phyloP scores from a whole-genome alignment of 202 grass and related monocot genomes.

The Panicum hallii region DNA sequence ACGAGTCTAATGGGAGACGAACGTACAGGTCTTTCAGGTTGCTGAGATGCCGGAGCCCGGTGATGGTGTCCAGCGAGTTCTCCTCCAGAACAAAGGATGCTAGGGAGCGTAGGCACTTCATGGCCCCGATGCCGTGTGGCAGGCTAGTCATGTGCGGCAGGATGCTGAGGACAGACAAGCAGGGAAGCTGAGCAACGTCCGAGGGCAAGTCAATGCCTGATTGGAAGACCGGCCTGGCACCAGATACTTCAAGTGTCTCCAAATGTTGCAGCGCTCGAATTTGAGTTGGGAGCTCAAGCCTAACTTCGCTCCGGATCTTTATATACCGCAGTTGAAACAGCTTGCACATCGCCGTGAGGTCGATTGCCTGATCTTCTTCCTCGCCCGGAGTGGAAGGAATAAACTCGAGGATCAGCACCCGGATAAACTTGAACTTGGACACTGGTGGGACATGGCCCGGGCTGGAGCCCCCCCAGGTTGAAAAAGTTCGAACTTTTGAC shows the following conservation, averaged over 20 bases:
- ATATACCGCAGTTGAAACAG: slow-evolving; percentile 10
- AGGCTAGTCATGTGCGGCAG: background rate
- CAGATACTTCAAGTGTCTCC: background rate
- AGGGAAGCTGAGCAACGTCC: background rate
- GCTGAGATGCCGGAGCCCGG: background rate
- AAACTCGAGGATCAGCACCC: background rate
- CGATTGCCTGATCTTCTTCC: too few species aligned
- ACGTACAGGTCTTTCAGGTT: background rate
- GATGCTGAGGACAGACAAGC: background rate
- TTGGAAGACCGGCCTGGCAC: too few species aligned
- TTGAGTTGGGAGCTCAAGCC: background rate
- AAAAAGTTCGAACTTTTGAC: background rate
- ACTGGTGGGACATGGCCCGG: background rate
- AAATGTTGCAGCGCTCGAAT: background rate
- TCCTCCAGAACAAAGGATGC: background rate
- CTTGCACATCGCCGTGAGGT: background rate
- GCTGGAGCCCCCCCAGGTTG: background rate
- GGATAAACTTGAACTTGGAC: background rate
- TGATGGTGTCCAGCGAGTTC: background rate
- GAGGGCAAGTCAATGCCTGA: background rate
- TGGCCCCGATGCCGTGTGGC: background rate
- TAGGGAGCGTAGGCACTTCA: background rate
- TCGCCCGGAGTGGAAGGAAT: background rate
- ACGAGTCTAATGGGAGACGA: background rate
- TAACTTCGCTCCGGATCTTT: background rate